phyloP scores from a whole-genome alignment of 2,329 filamentous ascomycete genomes.

The Diaporthe eres region DNA sequence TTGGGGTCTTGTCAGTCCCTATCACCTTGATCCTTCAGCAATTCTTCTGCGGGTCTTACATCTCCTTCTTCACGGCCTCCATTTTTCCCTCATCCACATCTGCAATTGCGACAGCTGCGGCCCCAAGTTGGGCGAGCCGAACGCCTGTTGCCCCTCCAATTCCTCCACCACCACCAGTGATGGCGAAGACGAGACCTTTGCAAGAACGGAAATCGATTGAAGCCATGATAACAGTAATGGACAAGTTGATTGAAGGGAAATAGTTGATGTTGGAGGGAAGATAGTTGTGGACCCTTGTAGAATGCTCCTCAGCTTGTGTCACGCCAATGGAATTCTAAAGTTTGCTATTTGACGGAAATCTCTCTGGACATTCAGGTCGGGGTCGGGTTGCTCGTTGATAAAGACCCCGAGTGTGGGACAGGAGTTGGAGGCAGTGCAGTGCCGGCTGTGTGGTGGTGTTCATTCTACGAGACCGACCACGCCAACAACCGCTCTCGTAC shows the following conservation, averaged over 20 bases:
- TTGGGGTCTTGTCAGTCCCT: neutral
- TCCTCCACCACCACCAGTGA: neutral
- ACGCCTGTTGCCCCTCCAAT: neutral
- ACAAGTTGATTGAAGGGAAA: neutral
- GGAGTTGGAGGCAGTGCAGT: neutral
- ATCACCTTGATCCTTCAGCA: neutral
- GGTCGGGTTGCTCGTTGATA: neutral
- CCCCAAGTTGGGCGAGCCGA: neutral
- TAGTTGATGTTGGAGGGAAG: neutral
- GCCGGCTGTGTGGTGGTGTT: neutral
- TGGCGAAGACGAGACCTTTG: constrained; percentile 11
- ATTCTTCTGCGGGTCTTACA: neutral
- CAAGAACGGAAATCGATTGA: constrained; percentile 3
- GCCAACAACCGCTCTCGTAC: neutral
- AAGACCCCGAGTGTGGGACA: neutral
- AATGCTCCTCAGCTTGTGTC: neutral
- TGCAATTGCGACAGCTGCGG: constrained; percentile 18
- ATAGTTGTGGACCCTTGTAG: neutral
- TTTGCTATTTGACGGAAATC: neutral
- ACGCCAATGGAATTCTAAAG: neutral
- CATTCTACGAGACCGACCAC: neutral
- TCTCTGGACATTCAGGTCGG: neutral
- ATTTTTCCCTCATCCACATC: neutral
- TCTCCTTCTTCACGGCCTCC: constrained; percentile 21
- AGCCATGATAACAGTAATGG: neutral